Base-by-base conservation (phyloP, 306 rosid species). In the cucumber (Cucumis sativus) region DNA sequence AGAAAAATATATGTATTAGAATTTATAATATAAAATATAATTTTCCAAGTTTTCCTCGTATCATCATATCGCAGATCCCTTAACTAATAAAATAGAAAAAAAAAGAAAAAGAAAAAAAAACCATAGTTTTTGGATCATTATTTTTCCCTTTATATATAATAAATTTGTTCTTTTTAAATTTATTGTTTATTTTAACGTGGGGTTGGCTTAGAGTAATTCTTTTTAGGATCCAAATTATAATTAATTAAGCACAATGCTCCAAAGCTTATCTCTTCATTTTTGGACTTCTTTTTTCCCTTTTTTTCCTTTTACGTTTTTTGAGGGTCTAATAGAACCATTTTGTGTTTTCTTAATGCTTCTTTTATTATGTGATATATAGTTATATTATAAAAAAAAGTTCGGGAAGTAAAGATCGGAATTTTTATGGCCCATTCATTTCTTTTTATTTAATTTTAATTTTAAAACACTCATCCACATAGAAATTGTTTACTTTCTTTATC, bases 31-130 rank as follows among this genome's bases (percentile, higher is more conserved):
- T 9, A 58, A 59, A 23, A 59, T 0, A 59, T 21, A 59, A 6
- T 30, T 39, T 37, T 5, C 33, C 74, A 67, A 67, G 74, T 67
- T 67, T 67, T 45, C 57, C 75, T 69, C 75, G 75, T 69, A 69
- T 69, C 75, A 43, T 69, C 75, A 21, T 41, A 33, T 40, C 52
- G 10, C 33, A 18, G 73, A 67, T 67, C 73, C n/a, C 54, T 47
- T 47, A 47, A 13, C 54, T 47, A 4, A 45, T 5, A 45, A 45
- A 45, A 43, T 3, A 33, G 37, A 33, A 33, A 33, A 33, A 33
- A 33, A 0, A 43, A 12, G 11, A 45, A 45, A 10, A n/a, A n/a
- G 2, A 8, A 45, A 10, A 45, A 13, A 12, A 47, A 47, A 0
- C 5, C 54, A 12, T 12, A 0, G 54, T 47, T 47, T 47, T 47